phyloP scores from a whole-genome alignment of 2,329 filamentous ascomycete species.

The Alternaria postmessia region DNA sequence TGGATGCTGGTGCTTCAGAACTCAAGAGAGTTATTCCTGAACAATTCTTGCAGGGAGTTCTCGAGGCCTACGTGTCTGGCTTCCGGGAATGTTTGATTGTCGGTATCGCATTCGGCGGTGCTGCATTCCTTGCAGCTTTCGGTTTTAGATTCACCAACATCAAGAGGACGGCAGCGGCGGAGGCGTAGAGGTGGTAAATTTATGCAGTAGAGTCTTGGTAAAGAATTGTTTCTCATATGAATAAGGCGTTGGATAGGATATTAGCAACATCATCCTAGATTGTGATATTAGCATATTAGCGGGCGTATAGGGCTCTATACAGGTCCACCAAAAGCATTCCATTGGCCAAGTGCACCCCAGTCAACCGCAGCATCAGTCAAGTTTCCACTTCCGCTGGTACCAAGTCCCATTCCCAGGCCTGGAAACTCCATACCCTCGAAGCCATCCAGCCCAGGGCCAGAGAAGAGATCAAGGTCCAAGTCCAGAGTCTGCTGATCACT shows the following conservation, averaged over 20 bases:
- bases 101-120: slow-evolving; percentile 4
- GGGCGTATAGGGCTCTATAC: not conserved
- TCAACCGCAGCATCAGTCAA: slow-evolving; percentile 21
- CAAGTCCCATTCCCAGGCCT: slow-evolving; percentile 21
- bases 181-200: not conserved
- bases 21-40: not conserved
- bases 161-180: not conserved
- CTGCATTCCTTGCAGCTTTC: slow-evolving; percentile 4
- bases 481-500: slow-evolving; percentile 23
- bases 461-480: slow-evolving; percentile 34
- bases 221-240: accelerated
- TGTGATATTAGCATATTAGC: not conserved
- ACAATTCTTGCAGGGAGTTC: not conserved
- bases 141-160: slow-evolving; percentile 4
- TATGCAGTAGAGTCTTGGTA: not conserved
- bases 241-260: not conserved
- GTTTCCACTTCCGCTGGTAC: slow-evolving; percentile 14
- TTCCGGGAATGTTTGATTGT: slow-evolving; percentile 5
- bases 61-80: slow-evolving; percentile 1
- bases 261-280: not conserved
- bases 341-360: slow-evolving; percentile 40
- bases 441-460: slow-evolving; percentile 38
- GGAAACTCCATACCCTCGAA: slow-evolving; percentile 42
- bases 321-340: slow-evolving; percentile 26
- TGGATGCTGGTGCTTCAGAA: slow-evolving; percentile 49